A percentile compares a stretch with the other conserved stretches of the same genome.
Evolutionary conservation across 1,284 basidiomycete genomes (phyloP).

Genomic region (Sporisorium reilianum): DNA sequence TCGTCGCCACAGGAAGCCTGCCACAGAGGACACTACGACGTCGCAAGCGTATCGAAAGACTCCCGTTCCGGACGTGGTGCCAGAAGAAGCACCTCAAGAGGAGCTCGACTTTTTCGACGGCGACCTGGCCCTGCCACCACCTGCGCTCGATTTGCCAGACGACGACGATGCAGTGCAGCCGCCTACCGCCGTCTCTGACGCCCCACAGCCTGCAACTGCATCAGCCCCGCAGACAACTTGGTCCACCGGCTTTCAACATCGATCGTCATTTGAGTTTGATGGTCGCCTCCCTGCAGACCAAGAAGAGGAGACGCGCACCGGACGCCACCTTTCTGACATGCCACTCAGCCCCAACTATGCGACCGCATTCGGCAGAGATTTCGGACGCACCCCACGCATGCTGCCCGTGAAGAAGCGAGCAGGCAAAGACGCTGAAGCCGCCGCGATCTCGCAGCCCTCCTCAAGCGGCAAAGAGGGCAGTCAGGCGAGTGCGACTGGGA

Average conservation of each 20-base stretch:
- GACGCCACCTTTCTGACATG: conserved; percentile 64
- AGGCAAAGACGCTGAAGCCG: neutral
- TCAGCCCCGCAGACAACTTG: conserved; percentile 2
- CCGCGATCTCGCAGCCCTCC: neutral
- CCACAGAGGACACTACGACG: conserved; percentile 4
- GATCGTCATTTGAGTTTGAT: conserved; percentile 15
- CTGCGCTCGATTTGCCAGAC: conserved; percentile 56
- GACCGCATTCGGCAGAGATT: conserved; percentile 43
- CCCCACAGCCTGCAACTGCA: neutral
- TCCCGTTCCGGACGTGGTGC: conserved; percentile 14
- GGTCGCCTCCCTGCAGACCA: conserved; percentile 42
- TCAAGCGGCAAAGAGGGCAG: neutral
- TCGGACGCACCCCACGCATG: conserved; percentile 32
- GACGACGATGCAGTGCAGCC: conserved; percentile 13
- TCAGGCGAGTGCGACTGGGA: conserved; percentile 5
- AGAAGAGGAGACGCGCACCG: conserved; percentile 58
- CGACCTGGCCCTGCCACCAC: conserved; percentile 62
- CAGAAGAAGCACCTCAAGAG: conserved; percentile 26
- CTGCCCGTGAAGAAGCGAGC: conserved; percentile 5
- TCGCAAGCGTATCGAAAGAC: conserved; percentile 8
- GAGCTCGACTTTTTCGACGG: conserved; percentile 51
- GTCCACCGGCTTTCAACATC: conserved; percentile 3
- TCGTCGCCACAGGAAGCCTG: conserved; percentile 19
- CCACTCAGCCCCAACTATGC: conserved; percentile 60
- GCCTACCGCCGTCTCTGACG: neutral